Evolutionary conservation across 1,284 basidiomycete genomes (phyloP).

Genomic region (Pseudozyma pruni): DNA sequence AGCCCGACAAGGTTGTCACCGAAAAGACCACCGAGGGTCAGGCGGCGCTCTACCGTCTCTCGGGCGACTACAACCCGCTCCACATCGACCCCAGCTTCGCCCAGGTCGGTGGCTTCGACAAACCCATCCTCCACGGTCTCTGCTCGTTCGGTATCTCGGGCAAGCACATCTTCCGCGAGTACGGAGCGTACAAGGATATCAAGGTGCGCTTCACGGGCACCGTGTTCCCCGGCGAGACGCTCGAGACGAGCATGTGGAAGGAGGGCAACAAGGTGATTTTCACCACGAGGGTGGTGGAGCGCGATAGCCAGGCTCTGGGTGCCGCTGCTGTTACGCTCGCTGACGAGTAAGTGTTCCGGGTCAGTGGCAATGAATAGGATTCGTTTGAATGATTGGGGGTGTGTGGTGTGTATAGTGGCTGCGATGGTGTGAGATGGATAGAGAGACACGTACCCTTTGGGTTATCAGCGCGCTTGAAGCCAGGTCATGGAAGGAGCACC

Average conservation of each 20-base stretch:
- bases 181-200: constrained; percentile 88
- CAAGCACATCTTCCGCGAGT: constrained; percentile 91
- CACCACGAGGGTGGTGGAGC: constrained; percentile 82
- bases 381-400: constrained; percentile 1
- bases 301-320: constrained; percentile 76
- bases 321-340: constrained; percentile 79
- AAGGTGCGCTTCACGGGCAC: constrained; percentile 93
- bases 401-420: not conserved
- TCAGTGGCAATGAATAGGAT: not conserved
- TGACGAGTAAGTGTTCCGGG: constrained; percentile 32
- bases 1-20: constrained; percentile 62
- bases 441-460: too few relatives aligned
- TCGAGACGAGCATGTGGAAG: constrained; percentile 84
- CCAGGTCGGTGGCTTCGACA: constrained; percentile 91
- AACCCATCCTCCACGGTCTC: constrained; percentile 79
- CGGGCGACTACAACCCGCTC: constrained; percentile 78
- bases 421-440: too few relatives aligned
- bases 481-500: too few relatives aligned
- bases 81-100: constrained; percentile 95
- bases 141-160: constrained; percentile 93
- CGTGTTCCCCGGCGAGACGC: constrained; percentile 93
- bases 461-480: too few relatives aligned
- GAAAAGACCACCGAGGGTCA: constrained; percentile 66
- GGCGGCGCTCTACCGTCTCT: constrained; percentile 78
- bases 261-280: constrained; percentile 92